A percentile compares a stretch with the other conserved stretches of the same genome.
phyloP scores from a whole-genome alignment of 2,329 filamentous ascomycete genomes.

The Cladosporium halotolerans region DNA sequence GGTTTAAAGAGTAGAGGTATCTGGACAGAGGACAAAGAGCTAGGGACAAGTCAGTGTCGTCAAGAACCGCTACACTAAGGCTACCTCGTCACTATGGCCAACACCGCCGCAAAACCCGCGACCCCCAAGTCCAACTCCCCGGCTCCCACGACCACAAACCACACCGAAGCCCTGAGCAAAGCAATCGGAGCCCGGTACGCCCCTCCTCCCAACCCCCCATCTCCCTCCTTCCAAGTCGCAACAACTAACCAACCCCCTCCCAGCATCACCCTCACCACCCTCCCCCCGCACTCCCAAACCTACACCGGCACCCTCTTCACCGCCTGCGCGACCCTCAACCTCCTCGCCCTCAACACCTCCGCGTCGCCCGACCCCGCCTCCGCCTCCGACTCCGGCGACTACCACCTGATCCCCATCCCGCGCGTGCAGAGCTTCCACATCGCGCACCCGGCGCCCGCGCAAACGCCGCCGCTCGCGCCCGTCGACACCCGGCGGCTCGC shows the following conservation, averaged over 20 bases:
- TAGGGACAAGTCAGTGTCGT: too few species aligned
- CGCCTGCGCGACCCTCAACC: conserved; percentile 54
- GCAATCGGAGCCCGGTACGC: conserved; percentile 55
- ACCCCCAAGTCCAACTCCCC: conserved; percentile 42
- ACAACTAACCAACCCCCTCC: not conserved
- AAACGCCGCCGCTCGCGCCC: conserved; percentile 40
- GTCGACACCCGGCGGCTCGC: conserved; percentile 51
- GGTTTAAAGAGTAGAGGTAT: too few species aligned
- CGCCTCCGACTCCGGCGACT: conserved; percentile 46
- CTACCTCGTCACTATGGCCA: conserved; percentile 42
- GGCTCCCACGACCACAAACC: conserved; percentile 37
- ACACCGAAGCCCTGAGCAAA: conserved; percentile 48
- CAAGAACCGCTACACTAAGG: too few species aligned
- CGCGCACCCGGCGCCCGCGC: conserved; percentile 39
- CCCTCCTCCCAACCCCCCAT: not conserved
- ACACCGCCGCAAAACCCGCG: conserved; percentile 49
- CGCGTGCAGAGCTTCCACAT: conserved; percentile 54
- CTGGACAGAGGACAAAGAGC: too few species aligned
- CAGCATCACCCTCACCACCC: conserved; percentile 55
- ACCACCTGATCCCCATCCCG: conserved; percentile 55
- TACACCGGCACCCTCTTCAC: conserved; percentile 59
- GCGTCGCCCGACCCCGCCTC: not conserved
- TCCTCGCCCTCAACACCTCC: conserved; percentile 55
- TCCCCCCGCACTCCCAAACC: conserved; percentile 43
- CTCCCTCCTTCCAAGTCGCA: not conserved